Evolutionary conservation across 1,139 yeast genomes (phyloP).

Genomic region (Pichia sp.): DNA sequence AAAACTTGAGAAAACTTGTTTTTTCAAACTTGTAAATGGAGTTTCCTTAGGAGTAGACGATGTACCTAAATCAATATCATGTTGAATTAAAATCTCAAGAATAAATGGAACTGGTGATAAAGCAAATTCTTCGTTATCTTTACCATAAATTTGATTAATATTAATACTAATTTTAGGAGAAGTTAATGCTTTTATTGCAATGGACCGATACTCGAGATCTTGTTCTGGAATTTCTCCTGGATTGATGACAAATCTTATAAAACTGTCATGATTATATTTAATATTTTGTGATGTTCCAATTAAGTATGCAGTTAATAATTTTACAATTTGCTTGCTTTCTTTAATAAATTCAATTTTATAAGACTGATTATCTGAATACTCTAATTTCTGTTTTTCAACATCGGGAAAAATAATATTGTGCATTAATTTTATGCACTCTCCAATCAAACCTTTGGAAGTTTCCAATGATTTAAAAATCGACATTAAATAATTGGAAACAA

Average conservation of each 20-base stretch:
- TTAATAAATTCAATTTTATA: conserved; percentile 20
- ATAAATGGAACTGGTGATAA: conserved; percentile 43
- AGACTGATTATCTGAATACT: conserved; percentile 23
- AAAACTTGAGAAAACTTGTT: conserved; percentile 8
- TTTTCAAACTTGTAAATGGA: conserved; percentile 21
- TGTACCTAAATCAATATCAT: conserved; percentile 18
- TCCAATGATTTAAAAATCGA: conserved; percentile 8
- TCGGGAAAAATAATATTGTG: conserved; percentile 26
- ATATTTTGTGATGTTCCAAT: conserved; percentile 26
- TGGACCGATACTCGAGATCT: conserved; percentile 23
- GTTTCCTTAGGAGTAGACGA: conserved; percentile 6
- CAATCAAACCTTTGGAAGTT: conserved; percentile 12
- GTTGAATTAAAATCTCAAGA: conserved; percentile 37
- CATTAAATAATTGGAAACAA: conserved; percentile 2
- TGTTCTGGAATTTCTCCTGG: conserved; percentile 11
- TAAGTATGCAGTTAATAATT: conserved; percentile 11
- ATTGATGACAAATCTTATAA: conserved; percentile 3
- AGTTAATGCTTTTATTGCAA: conserved; percentile 35
- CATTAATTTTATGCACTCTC: conserved; percentile 10
- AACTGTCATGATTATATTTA: conserved; percentile 19
- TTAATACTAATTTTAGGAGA: conserved; percentile 40
- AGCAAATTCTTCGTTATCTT: conserved; percentile 33
- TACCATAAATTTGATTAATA: conserved; percentile 33
- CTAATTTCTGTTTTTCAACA: conserved; percentile 24
- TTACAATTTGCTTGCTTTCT: conserved; percentile 20